Conservation (phyloP, 805 yeast genomes). For the Sugiyamaella smithiae region DNA sequence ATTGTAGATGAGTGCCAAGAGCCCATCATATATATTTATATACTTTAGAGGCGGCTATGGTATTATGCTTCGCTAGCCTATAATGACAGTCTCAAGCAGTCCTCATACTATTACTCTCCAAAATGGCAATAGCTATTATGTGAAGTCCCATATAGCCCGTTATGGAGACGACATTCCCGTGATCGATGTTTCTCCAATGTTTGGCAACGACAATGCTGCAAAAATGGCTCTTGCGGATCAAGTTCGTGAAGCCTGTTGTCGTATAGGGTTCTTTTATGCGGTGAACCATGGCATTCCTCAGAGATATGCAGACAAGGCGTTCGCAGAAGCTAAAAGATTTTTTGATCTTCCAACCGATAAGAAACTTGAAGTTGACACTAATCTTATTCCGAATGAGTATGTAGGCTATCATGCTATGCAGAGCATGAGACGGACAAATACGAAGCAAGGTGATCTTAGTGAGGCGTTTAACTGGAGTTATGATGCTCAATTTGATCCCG, state of each 20-base stretch:
- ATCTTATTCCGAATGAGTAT: neutral
- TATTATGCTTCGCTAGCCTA: neutral
- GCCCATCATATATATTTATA: too few relatives aligned
- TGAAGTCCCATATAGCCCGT: neutral
- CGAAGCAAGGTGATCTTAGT: neutral
- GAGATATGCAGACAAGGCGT: neutral
- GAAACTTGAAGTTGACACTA: neutral
- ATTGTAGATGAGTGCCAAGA: too few relatives aligned
- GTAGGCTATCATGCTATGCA: neutral
- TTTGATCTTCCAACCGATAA: neutral
- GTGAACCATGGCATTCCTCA: neutral
- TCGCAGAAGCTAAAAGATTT: neutral
- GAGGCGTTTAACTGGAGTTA: neutral
- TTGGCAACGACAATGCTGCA: neutral
- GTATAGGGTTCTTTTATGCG: conserved; percentile 12
- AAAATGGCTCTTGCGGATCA: neutral
- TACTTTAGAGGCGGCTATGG: too few relatives aligned
- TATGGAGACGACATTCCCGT: neutral
- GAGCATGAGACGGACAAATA: neutral
- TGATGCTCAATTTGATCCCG: neutral
- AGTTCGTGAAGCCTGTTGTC: conserved; percentile 1
- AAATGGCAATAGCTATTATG: neutral
- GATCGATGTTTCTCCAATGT: neutral
- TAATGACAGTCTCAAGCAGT: neutral
- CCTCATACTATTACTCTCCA: neutral